Percentiles rank a stretch among this genome's conserved stretches.
These are phyloP conservation scores for Solanum microdontum DNA, from an alignment of 257 asterid species.

Conservation along the genomic window DNA sequence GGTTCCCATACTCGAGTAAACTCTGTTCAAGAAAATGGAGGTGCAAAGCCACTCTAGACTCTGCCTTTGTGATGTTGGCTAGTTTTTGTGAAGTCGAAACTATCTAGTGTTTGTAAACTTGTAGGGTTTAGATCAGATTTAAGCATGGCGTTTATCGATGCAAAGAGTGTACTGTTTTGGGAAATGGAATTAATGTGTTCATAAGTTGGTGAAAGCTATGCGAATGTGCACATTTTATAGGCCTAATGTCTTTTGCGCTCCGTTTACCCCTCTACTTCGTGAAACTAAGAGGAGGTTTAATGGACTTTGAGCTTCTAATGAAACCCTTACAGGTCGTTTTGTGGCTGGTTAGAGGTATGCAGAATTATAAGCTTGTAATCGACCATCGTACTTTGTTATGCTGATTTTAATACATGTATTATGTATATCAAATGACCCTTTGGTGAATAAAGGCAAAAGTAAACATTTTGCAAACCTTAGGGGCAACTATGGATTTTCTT, in stretches of 20 bases:
- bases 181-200: neutral
- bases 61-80: neutral
- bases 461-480: neutral
- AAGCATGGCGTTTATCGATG: neutral
- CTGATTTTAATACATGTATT: neutral
- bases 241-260: neutral
- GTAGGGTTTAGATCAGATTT: neutral
- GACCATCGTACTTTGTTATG: accelerated
- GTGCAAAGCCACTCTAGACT: slow-evolving; percentile 47
- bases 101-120: neutral
- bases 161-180: neutral
- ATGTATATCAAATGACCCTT: neutral
- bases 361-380: neutral
- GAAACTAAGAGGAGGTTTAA: neutral
- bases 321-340: neutral
- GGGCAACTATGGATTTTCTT: neutral
- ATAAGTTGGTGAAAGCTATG: neutral
- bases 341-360: neutral
- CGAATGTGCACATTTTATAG: neutral
- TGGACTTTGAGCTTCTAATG: neutral
- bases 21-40: slow-evolving; percentile 62
- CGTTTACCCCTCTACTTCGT: neutral
- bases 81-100: neutral
- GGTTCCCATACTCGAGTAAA: slow-evolving; percentile 57
- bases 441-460: no score